Evolutionary conservation across 2,329 filamentous ascomycete species (phyloP).

Genomic region (Teratosphaeria destructans): DNA sequence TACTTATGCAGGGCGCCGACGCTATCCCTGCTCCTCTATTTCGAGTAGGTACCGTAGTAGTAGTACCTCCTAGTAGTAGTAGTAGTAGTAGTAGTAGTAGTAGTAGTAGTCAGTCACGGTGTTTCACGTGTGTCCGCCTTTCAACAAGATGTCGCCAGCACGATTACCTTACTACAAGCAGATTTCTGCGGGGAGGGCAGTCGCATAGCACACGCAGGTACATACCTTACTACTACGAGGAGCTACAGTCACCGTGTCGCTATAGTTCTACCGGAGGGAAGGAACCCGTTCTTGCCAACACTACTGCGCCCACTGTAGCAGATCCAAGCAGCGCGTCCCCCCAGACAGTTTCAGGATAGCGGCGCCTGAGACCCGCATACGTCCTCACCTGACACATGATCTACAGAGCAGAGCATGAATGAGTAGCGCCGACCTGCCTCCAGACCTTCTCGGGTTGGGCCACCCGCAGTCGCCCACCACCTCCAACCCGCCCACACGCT

Average conservation of each 20-base stretch:
- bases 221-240: too few relatives aligned
- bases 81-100: too few relatives aligned
- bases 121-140: not conserved
- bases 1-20: not conserved
- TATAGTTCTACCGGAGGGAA: not conserved
- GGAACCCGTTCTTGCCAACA: not conserved
- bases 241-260: not conserved
- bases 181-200: not conserved
- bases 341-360: not conserved
- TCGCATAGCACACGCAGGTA: not conserved
- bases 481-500: not conserved
- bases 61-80: too few relatives aligned
- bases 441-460: conserved; percentile 6
- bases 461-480: conserved; percentile 2
- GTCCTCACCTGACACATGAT: not conserved
- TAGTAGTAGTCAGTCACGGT: not conserved
- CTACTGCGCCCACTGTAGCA: not conserved
- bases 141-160: not conserved
- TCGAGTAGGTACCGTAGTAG: too few relatives aligned
- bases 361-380: not conserved
- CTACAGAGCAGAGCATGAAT: not conserved
- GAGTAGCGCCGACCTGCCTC: conserved; percentile 2
- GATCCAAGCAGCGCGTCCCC: not conserved
- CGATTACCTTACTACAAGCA: not conserved
- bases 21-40: not conserved